Base-by-base conservation (phyloP, 2,329 filamentous ascomycete genomes). In the Xylaria sp. region DNA sequence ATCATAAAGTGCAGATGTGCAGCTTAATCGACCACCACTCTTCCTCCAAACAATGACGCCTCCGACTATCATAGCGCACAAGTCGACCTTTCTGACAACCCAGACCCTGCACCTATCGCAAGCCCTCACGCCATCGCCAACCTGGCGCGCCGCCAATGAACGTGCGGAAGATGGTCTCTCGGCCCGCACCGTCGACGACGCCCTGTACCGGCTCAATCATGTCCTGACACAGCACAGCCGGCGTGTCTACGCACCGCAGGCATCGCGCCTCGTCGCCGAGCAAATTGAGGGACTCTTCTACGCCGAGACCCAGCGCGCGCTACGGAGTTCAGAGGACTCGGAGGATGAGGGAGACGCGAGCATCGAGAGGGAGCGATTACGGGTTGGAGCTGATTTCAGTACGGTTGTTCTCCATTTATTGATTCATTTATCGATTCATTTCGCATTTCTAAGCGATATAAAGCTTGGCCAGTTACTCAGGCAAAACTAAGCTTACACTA, bases 201-300 rank as follows among this genome's bases (percentile, higher is more conserved):
- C 83, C 13, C 76, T 90, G 4, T 81, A 82, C 70, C 84, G 83
- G 46, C 81, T 92, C 13, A 91, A 92, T 75, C 85, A 89, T 67
- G 80, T 84, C 18, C 80, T 93, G 15, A 85, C 86, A 71, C 88
- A 90, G 72, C 91, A 93, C 76, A 85, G 85, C 34, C 87, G 86
- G 41, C 85, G 89, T 63, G 88, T 89, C 5, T 92, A 92, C 76
- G 85, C 89, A 18, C 86, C 89, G 0, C 89, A 91, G 72, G 89
- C 90, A n/a, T 88, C 86, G 60, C 86, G 90, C 41, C 89, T 92
- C 73, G 86, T 93, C 20, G 90, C 91, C 1, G 90, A 92, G 81
- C 91, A 93, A 80, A 88, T 93, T 48, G 89, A 92, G 78, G 79
- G 80, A 56, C 80, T 91, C 52, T 93, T 93, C 77, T 85, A 85